Evolutionary conservation across 169 alveolate genomes (phyloP), one percentile per base, ranked within the genome.

Genomic region (Besnoitia besnoiti): DNA sequence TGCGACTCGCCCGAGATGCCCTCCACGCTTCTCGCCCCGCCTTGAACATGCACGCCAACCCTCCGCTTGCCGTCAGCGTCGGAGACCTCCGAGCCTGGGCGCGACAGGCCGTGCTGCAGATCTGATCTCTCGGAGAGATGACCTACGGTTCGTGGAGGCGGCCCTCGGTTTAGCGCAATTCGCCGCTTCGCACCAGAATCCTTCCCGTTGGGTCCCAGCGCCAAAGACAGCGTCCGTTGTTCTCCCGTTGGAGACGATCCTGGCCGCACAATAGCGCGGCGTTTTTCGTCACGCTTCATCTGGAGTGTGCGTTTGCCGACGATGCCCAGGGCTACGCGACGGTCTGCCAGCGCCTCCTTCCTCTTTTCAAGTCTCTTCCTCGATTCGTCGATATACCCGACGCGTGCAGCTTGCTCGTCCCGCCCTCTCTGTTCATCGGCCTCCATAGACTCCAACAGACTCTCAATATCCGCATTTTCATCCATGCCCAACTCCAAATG

Each of bases 401-500:
- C 24, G 89, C 82, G 67, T n/a, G 87, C 12, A 14, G 61, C 37
- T 40, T 12, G 37, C 37, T 24, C 87, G 37, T 39, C 59, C 87
- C 42, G 27, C 59, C 84, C 55, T 42, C 84, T 0, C 46, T 39
- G 37, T 7, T 90, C 90, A 7, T 90, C 85, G 46, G 77, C 79
- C 21, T 62, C 91, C 33, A 73, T n/a, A 19, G 82, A 2, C 39
- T 73, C 46, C 82, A 73, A 16, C 24, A 73, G 82, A 16, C 21
- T 16, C 44, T 37, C 46, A 1, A 73, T 40, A 62, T 82, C 89
- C 16, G 62, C 75, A 19, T 39, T 77, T 47, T 85, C 77, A 0
- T 88, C 55, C 85, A 92, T 33, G 50, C 76, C 90, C 87, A 92
- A 55, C 80, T 85, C 82, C 62, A 92, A 73, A 73, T 90, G 89